Percentiles rank a stretch among this genome's conserved stretches.
Conservation (phyloP, 2,329 filamentous ascomycete genomes). For the Colletotrichum tabaci region DNA sequence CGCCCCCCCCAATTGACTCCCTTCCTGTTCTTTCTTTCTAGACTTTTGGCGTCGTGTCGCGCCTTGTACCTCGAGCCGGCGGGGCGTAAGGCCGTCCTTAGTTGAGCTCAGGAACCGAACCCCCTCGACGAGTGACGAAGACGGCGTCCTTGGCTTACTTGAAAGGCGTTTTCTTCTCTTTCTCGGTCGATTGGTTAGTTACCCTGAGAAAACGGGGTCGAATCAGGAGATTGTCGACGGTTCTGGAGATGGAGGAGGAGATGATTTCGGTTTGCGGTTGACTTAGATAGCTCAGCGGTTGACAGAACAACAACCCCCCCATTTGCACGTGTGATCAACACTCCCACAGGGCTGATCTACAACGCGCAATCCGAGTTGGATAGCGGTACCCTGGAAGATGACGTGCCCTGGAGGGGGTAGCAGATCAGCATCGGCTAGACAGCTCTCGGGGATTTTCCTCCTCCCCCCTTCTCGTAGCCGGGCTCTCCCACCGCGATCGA, state of each 20-base stretch:
- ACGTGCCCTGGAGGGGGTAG: background rate
- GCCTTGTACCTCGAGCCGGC: background rate
- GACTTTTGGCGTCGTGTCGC: background rate
- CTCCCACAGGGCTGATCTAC: background rate
- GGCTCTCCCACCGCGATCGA: background rate
- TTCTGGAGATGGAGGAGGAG: background rate
- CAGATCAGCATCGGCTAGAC: background rate
- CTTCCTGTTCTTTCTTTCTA: background rate
- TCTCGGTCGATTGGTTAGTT: no score
- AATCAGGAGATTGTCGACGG: background rate
- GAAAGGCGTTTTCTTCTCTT: background rate
- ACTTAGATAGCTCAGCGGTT: background rate
- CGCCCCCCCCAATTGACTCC: no score
- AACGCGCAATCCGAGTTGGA: background rate
- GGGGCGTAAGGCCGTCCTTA: background rate
- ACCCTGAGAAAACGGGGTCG: no score
- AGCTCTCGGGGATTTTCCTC: background rate
- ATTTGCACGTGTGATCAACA: conserved; percentile 1
- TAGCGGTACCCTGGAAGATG: background rate
- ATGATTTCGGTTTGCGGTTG: background rate
- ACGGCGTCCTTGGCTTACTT: background rate
- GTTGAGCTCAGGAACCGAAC: background rate
- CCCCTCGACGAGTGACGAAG: conserved; percentile 1
- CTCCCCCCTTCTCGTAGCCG: background rate
- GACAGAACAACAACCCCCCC: no score